These are phyloP conservation scores for Pseudogymnoascus verrucosus DNA, from an alignment of 2,329 filamentous ascomycete genomes.

Conservation along the genomic window DNA sequence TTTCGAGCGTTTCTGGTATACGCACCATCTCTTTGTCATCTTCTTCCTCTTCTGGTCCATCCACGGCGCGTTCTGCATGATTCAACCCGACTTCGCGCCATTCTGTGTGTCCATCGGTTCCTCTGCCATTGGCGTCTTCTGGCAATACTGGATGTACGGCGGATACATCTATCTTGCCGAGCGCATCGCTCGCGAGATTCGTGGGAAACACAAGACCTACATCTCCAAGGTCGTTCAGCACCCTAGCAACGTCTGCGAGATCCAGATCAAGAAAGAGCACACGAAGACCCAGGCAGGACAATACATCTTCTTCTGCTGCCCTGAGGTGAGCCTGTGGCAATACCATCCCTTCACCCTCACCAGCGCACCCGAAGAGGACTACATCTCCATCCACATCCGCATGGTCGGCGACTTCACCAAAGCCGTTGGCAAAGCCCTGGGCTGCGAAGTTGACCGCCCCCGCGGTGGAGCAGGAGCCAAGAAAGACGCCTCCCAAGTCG, in stretches of 20 bases:
- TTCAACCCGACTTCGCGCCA: constrained; percentile 72
- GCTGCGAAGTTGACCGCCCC: constrained; percentile 63
- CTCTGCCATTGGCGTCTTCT: constrained; percentile 67
- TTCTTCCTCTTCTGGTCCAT: constrained; percentile 92
- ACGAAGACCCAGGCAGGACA: constrained; percentile 74
- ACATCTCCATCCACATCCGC: constrained; percentile 79
- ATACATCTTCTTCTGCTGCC: constrained; percentile 86
- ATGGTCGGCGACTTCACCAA: constrained; percentile 77
- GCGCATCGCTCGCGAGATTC: constrained; percentile 67
- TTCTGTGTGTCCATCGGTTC: constrained; percentile 64
- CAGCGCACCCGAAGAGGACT: constrained; percentile 81
- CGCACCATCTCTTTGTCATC: constrained; percentile 77
- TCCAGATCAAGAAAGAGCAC: constrained; percentile 85
- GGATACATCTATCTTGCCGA: constrained; percentile 76
- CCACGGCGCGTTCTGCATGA: constrained; percentile 86
- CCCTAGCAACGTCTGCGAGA: constrained; percentile 80
- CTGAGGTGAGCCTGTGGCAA: constrained; percentile 79
- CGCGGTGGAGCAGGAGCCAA: constrained; percentile 34
- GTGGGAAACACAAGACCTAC: constrained; percentile 74
- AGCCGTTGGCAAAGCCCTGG: constrained; percentile 59
- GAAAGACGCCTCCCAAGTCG: constrained; percentile 54
- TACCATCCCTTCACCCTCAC: constrained; percentile 84
- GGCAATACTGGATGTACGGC: constrained; percentile 84
- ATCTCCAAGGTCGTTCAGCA: constrained; percentile 87
- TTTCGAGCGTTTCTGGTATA: constrained; percentile 87